Evolutionary conservation across 2,329 filamentous ascomycete genomes (phyloP), one percentile per base, ranked within the genome.

Genomic region (Aspergillus fructus): DNA sequence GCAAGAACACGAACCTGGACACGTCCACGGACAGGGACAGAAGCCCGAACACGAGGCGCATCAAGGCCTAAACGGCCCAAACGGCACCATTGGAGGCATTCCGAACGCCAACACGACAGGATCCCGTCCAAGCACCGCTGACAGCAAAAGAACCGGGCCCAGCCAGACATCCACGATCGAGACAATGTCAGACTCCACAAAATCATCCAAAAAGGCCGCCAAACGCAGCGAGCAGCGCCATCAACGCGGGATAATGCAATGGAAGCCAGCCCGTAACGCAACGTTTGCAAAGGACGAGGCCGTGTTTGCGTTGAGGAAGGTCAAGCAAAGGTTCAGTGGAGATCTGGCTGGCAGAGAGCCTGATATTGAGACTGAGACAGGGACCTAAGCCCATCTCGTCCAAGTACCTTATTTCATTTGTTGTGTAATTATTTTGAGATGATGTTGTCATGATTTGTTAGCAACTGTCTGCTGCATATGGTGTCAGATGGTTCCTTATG

Each of bases 231-330:
- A 97, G 71, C 89, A 93, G 71, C 85, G 93, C 0, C 91, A 93
- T 76, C 92, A 97, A 65, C 83, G 93, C 11, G 93, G 93, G 0
- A 68, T 96, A 70, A 96, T 97, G 91, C 93, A 97, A 74, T 97
- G 93, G 92, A 90, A 87, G 68, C 93, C 93, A 0, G 89, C 93
- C 71, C 83, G 93, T 41, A 96, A 96, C 70, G 80, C 86, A 21
- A 86, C 87, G 64, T 97, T 97, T 72, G 93, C 88, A 43, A 96
- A 94, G 76, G 83, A 97, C 67, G 90, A 97, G 78, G 86, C 89
- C 0, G 88, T 89, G 67, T 93, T 88, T 76, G 91, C 90, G 0
- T 74, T 92, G 5, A 81, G 87, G 45, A 90, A 90, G 72, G 76
- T 96, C 55, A 89, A 88, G 73, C 89, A 89, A 68, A 87, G 90